Evolutionary conservation across 768 basidiomycete genomes (phyloP), one percentile per base, ranked within the genome.

Genomic region (Nidula microcarpa): DNA sequence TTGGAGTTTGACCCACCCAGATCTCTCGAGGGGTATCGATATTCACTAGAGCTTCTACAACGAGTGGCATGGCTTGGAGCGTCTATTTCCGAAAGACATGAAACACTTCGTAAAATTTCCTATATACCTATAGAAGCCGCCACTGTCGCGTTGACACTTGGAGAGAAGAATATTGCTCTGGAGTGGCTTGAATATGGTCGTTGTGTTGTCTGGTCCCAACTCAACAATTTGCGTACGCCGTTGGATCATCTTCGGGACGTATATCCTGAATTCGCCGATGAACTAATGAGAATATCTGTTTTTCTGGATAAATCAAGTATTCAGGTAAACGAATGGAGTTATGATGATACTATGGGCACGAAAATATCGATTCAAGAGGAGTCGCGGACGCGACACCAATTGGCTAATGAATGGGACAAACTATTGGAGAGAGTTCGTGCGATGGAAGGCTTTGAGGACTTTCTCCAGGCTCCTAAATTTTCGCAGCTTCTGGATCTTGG

Each of bases 171-270:
- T 7, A 43, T 36, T n/a, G 60, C 62, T 34, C 36, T 63, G 8
- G 57, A 63, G 43, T 63, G 62, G 62, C 49, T 63, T 17, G 62
- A 63, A 49, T 54, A 59, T 34, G 60, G 62, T 14, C 49, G 62
- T 7, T 55, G 55, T 33, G 51, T 63, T 33, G 54, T 63, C 39
- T 61, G 62, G 62, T 46, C 52, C 10, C 60, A 63, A 35, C n/a
- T 55, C 9, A 43, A 57, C 6, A 33, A 51, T 7, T 47, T 63
- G 4, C 55, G 56, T 33, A 59, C 57, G 8, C 60, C 62, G 17
- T 6, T 63, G 9, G 60, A 61, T 30, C 37, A 49, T 7, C 54
- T 63, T 1, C 46, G 18, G 10, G 18, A 10, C 2, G 18, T n/a
- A 46, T 14, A 46, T 23, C 14, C 13, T 10, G 44, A 46, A 10